Conservation (phyloP, 345 rosid genomes). For the Eucalyptus albens region DNA sequence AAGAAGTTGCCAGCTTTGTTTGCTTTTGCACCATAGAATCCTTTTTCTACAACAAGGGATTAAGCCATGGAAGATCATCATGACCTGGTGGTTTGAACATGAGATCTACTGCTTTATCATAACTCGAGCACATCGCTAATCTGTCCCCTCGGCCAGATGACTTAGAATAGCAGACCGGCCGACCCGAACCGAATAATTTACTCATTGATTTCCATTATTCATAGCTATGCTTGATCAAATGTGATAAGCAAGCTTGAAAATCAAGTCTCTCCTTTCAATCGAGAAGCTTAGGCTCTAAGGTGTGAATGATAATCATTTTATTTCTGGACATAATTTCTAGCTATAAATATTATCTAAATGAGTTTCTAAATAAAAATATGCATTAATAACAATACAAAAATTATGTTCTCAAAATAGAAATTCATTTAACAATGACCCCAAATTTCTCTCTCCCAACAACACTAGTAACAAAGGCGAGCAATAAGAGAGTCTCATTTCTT, state of each 20-base stretch:
- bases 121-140: neutral
- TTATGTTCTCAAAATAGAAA: fast-evolving
- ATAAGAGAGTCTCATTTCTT: too few relatives aligned
- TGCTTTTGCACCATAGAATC: neutral
- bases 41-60: neutral
- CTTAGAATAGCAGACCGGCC: too few relatives aligned
- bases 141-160: neutral
- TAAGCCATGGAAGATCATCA: neutral
- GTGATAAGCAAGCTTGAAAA: neutral
- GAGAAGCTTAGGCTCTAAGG: too few relatives aligned
- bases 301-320: too few relatives aligned
- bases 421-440: fast-evolving
- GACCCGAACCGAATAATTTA: too few relatives aligned
- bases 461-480: too few relatives aligned
- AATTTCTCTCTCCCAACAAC: fast-evolving
- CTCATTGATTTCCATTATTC: neutral
- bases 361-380: fast-evolving
- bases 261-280: neutral
- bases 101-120: neutral
- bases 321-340: too few relatives aligned
- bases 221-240: neutral
- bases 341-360: too few relatives aligned
- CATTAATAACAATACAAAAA: fast-evolving
- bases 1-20: neutral
- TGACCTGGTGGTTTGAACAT: neutral